phyloP scores from a whole-genome alignment of 495 filamentous ascomycete species.

The Cenococcum geophilum region DNA sequence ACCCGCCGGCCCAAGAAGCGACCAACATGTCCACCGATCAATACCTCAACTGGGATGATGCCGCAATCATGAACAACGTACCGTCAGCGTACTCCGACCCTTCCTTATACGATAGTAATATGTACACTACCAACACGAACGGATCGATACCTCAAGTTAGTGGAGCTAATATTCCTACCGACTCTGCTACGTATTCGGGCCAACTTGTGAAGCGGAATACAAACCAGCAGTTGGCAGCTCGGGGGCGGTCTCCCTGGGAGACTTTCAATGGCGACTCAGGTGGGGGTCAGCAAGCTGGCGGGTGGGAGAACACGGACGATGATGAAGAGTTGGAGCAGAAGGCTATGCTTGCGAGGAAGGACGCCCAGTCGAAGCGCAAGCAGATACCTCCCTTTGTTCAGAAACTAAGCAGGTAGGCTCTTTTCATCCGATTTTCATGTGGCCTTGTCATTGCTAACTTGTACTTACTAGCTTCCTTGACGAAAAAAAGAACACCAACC shows the following conservation, averaged over 20 bases:
- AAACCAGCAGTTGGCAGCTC: constrained; percentile 29
- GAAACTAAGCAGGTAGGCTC: constrained; percentile 86
- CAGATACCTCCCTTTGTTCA: constrained; percentile 97
- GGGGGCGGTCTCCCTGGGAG: constrained; percentile 19
- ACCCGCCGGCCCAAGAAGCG: constrained; percentile 5
- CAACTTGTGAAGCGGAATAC: constrained; percentile 28
- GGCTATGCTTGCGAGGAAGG: constrained; percentile 69
- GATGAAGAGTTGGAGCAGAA: constrained; percentile 70
- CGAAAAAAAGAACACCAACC: constrained; percentile 79
- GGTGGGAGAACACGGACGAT: constrained; percentile 44
- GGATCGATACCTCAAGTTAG: constrained; percentile 23
- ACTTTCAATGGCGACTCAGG: constrained; percentile 8
- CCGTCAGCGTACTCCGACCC: constrained; percentile 13
- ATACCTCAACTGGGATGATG: constrained; percentile 23
- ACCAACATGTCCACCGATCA: constrained; percentile 11
- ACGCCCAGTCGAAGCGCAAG: constrained; percentile 79
- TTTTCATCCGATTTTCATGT: background rate
- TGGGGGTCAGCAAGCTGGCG: constrained; percentile 7
- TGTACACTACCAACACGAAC: constrained; percentile 15
- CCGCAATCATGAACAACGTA: constrained; percentile 5
- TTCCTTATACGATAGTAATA: constrained; percentile 16
- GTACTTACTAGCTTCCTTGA: constrained; percentile 70
- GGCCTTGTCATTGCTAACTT: background rate
- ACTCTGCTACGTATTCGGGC: constrained; percentile 5
- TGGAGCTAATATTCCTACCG: background rate